A percentile compares a stretch with the other conserved stretches of the same genome.
These are phyloP conservation scores for Populus pruinosa DNA, from an alignment of 345 rosid genomes.

Conservation along the genomic window DNA sequence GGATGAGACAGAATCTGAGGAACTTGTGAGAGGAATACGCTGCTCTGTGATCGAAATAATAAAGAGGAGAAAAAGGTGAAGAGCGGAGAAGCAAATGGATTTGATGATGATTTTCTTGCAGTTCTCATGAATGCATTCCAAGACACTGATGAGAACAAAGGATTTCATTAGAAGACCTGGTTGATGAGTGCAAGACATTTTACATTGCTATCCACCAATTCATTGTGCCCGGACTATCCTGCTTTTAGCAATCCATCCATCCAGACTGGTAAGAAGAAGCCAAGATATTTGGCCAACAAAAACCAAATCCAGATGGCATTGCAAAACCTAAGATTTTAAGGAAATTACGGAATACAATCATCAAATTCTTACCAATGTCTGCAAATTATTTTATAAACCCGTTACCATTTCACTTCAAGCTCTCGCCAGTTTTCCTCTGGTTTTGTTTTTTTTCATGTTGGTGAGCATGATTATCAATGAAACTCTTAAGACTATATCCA, in stretches of 20 bases:
- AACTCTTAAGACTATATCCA: slow-evolving; percentile 9
- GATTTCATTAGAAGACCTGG: slow-evolving; percentile 25
- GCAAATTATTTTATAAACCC: not conserved
- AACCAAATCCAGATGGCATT: slow-evolving; percentile 26
- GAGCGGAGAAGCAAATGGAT: not conserved
- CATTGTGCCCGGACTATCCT: slow-evolving; percentile 17
- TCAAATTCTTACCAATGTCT: not conserved
- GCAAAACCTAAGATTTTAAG: slow-evolving; percentile 21
- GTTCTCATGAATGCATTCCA: slow-evolving; percentile 14
- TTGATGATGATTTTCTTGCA: slow-evolving; percentile 28
- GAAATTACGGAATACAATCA: not conserved
- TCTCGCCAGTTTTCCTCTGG: not conserved
- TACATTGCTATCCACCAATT: slow-evolving; percentile 28
- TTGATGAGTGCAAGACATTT: slow-evolving; percentile 40
- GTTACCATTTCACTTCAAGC: not conserved
- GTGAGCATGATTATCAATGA: slow-evolving; percentile 16
- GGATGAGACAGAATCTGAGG: slow-evolving; percentile 19
- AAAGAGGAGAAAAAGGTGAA: slow-evolving; percentile 14
- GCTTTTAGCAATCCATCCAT: slow-evolving; percentile 29
- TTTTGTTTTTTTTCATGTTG: not conserved
- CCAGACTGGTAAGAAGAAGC: slow-evolving; percentile 44
- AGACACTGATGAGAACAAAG: slow-evolving; percentile 12
- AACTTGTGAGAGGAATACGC: slow-evolving; percentile 2
- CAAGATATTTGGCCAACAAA: slow-evolving; percentile 22
- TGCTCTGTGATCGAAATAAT: slow-evolving; percentile 9